Evolutionary conservation across 2,329 filamentous ascomycete genomes (phyloP).

Genomic region (Fusarium gaditjirri): DNA sequence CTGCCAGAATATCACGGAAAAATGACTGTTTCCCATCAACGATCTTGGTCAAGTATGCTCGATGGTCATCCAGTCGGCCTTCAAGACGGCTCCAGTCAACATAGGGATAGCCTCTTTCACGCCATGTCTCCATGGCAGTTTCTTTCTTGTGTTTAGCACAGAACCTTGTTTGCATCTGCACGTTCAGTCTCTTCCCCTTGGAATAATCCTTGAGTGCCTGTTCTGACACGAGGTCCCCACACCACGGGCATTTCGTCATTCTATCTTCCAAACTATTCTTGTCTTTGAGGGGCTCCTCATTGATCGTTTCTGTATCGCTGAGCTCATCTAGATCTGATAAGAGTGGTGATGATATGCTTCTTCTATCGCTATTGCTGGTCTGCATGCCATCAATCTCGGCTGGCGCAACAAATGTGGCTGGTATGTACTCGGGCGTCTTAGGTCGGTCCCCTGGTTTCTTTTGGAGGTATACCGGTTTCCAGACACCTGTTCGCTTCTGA

Average conservation of each 20-base stretch:
- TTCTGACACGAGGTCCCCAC: constrained; percentile 67
- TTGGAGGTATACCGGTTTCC: not conserved
- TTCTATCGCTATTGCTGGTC: not conserved
- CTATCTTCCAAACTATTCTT: constrained; percentile 1
- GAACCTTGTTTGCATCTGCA: constrained; percentile 70
- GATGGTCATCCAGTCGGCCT: constrained; percentile 66
- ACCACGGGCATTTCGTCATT: constrained; percentile 71
- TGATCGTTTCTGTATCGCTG: constrained; percentile 9
- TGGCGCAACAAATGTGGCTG: constrained; percentile 20
- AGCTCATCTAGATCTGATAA: constrained; percentile 33
- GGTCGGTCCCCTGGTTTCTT: not conserved
- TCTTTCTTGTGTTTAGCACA: constrained; percentile 70
- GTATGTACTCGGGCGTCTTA: constrained; percentile 1
- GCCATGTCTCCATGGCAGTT: constrained; percentile 61
- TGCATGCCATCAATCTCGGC: constrained; percentile 12
- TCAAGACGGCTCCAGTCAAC: constrained; percentile 76
- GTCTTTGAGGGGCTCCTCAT: constrained; percentile 6
- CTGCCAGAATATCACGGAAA: constrained; percentile 67
- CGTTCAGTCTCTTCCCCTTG: constrained; percentile 59
- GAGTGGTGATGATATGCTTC: constrained; percentile 9
- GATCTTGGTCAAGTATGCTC: constrained; percentile 65
- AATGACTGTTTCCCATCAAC: constrained; percentile 69
- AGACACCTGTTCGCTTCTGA: constrained; percentile 1
- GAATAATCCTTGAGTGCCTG: constrained; percentile 65
- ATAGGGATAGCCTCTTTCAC: constrained; percentile 69